Conservation (phyloP, 1,284 basidiomycete species). For the Microbotryum intermedium region DNA sequence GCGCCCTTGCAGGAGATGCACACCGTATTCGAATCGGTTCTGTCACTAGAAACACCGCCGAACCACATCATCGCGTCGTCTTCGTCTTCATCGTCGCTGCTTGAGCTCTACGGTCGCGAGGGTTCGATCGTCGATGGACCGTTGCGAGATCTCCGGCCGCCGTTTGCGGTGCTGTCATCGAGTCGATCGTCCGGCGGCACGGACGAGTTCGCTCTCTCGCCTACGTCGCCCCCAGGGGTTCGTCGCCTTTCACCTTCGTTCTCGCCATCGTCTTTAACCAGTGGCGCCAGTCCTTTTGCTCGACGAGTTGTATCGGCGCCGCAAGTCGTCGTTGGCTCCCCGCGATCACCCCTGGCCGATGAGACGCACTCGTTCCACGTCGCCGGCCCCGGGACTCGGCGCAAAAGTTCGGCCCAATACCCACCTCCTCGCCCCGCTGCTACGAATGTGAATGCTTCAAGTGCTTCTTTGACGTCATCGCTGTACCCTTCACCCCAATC, state of each 20-base stretch:
- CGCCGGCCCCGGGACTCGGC: slow-evolving; percentile 2
- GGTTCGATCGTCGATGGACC: slow-evolving; percentile 8
- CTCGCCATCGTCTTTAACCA: background rate
- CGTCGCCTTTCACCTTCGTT: background rate
- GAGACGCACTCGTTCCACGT: background rate
- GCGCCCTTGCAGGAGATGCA: background rate
- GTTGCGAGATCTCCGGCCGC: slow-evolving; percentile 8
- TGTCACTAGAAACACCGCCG: too few species aligned
- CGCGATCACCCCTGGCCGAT: background rate
- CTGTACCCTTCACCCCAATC: background rate
- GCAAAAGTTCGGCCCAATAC: slow-evolving; percentile 1
- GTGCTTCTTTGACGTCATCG: background rate
- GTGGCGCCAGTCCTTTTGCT: background rate
- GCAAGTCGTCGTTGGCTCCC: background rate
- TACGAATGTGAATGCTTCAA: background rate
- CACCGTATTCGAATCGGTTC: background rate
- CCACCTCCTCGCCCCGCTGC: background rate
- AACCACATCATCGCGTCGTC: background rate
- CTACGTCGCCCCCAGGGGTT: background rate
- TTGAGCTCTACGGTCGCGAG: too few species aligned
- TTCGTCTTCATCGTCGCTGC: background rate
- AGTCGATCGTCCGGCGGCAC: slow-evolving; percentile 5
- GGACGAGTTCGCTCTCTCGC: background rate
- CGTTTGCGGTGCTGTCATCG: background rate
- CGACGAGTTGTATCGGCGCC: background rate